These are phyloP conservation scores for Petasospora rhodanensis DNA, from an alignment of 1,139 yeast genomes.

Conservation along the genomic window DNA sequence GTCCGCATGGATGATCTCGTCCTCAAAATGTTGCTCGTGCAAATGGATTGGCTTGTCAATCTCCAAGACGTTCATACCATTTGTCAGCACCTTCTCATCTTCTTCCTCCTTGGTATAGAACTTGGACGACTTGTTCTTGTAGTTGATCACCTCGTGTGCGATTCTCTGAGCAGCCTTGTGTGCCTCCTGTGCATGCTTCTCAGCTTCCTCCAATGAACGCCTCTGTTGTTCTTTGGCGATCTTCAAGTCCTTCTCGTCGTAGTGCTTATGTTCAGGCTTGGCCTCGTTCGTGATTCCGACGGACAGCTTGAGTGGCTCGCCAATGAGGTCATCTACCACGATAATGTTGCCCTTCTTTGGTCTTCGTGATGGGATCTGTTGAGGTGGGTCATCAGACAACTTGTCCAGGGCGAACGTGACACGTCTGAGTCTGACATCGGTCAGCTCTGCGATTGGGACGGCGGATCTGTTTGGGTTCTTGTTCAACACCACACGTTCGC, in stretches of 20 bases:
- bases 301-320: constrained; percentile 59
- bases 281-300: constrained; percentile 50
- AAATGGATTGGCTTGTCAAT: constrained; percentile 63
- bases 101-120: constrained; percentile 20
- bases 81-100: constrained; percentile 24
- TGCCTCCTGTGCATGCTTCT: constrained; percentile 71
- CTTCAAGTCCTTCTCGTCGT: constrained; percentile 46
- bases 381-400: constrained; percentile 80
- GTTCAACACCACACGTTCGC: constrained; percentile 38
- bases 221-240: constrained; percentile 56
- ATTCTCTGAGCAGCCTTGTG: constrained; percentile 65
- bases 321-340: constrained; percentile 61
- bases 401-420: constrained; percentile 75
- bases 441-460: constrained; percentile 37
- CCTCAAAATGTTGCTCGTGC: constrained; percentile 57
- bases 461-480: constrained; percentile 39
- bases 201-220: constrained; percentile 53
- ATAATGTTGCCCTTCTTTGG: constrained; percentile 79
- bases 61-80: constrained; percentile 30
- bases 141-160: constrained; percentile 56
- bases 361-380: constrained; percentile 85
- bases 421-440: constrained; percentile 44
- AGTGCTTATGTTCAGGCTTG: constrained; percentile 27
- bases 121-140: constrained; percentile 25
- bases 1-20: constrained; percentile 18